Percentiles rank a stretch among this genome's conserved stretches.
These are phyloP conservation scores for Mortierella claussenii DNA, from an alignment of 192 early-diverging fungal genomes.

Conservation along the genomic window DNA sequence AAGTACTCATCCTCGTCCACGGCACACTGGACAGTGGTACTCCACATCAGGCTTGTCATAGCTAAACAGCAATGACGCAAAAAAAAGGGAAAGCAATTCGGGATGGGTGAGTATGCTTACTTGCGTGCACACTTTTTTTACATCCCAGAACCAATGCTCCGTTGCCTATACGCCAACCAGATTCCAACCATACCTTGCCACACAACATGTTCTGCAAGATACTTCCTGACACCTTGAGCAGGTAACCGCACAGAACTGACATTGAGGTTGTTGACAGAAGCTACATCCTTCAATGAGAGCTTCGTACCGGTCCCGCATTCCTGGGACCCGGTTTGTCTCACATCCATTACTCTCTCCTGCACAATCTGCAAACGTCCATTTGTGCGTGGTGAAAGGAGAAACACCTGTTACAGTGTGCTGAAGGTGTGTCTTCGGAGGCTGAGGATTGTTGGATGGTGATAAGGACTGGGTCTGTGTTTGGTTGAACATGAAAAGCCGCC, in stretches of 20 bases:
- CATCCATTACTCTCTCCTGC: slow-evolving; percentile 45
- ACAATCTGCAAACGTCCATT: slow-evolving; percentile 32
- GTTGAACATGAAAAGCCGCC: slow-evolving; percentile 34
- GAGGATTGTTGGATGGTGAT: background rate
- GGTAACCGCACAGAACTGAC: slow-evolving; percentile 38
- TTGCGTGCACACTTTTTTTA: too few relatives aligned
- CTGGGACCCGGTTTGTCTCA: slow-evolving; percentile 35
- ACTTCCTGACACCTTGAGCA: slow-evolving; percentile 25
- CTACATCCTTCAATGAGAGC: slow-evolving; percentile 22
- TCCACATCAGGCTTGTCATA: slow-evolving; percentile 41
- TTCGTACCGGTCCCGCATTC: slow-evolving; percentile 40
- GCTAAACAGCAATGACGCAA: too few relatives aligned
- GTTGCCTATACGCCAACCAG: too few relatives aligned
- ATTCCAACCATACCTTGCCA: slow-evolving; percentile 41
- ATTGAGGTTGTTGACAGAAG: slow-evolving; percentile 39
- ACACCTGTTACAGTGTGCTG: too few relatives aligned
- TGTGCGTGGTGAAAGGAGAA: background rate
- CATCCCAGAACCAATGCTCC: too few relatives aligned
- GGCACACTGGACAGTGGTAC: slow-evolving; percentile 25
- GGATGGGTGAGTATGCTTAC: too few relatives aligned
- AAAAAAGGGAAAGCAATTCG: too few relatives aligned
- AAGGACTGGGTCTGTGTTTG: background rate
- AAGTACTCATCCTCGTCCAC: background rate
- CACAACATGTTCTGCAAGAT: slow-evolving; percentile 34
- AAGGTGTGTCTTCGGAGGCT: too few relatives aligned